Evolutionary conservation across 2,329 filamentous ascomycete species (phyloP).

Genomic region (Botrytis cinerea): DNA sequence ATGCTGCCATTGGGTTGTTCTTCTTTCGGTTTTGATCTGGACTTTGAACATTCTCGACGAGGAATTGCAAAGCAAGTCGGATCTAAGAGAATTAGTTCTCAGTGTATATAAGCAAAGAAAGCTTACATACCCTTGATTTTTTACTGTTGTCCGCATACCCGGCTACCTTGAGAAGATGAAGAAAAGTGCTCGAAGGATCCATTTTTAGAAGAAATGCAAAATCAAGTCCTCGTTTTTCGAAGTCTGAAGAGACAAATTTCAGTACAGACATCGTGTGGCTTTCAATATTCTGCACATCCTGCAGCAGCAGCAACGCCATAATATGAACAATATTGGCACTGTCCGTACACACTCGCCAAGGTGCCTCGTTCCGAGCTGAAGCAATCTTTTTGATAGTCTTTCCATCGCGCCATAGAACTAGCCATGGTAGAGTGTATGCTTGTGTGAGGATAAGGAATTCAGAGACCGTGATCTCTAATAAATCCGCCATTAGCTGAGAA

Average conservation of each 20-base stretch:
- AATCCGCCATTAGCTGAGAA: conserved; percentile 74
- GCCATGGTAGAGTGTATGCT: conserved; percentile 77
- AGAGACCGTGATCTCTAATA: conserved; percentile 73
- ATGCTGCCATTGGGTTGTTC: conserved; percentile 66
- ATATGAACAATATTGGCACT: conserved; percentile 58
- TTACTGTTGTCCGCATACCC: conserved; percentile 65
- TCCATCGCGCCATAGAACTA: conserved; percentile 75
- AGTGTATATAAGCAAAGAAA: neutral
- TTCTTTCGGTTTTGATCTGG: conserved; percentile 43
- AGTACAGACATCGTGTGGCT: conserved; percentile 68
- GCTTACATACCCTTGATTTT: conserved; percentile 56
- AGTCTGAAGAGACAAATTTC: conserved; percentile 67
- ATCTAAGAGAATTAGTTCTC: conserved; percentile 34
- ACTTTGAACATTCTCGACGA: conserved; percentile 44
- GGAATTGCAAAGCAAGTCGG: conserved; percentile 42
- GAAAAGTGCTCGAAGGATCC: conserved; percentile 73
- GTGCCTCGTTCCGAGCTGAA: conserved; percentile 68
- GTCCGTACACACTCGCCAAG: conserved; percentile 57
- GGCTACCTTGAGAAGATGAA: conserved; percentile 79
- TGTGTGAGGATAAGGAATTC: conserved; percentile 77
- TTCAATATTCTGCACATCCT: conserved; percentile 60
- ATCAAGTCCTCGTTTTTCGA: conserved; percentile 59
- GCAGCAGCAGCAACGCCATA: conserved; percentile 59
- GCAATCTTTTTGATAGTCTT: conserved; percentile 83
- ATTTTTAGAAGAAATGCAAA: conserved; percentile 66